Percentiles rank a stretch among this genome's conserved stretches.
phyloP scores from a whole-genome alignment of 208 protist species.

The Trypanosoma rangeli region DNA sequence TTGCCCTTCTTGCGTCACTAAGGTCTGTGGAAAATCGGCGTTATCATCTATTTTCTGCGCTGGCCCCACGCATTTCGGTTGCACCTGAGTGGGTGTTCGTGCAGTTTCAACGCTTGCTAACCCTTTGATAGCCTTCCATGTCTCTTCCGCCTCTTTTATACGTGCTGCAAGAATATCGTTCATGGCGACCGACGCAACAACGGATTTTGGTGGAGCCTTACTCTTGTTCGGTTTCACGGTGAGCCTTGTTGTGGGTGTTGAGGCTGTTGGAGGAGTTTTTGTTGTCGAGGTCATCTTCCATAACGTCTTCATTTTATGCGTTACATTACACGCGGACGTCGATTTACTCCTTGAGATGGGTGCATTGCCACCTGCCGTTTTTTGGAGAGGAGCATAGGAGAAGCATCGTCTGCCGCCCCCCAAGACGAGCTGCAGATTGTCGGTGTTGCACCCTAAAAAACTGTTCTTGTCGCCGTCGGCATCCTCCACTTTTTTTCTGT shows the following conservation, averaged over 20 bases:
- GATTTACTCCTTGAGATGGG: slow-evolving; percentile 5
- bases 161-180: slow-evolving; percentile 11
- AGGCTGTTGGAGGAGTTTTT: not conserved
- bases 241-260: not conserved
- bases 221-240: not conserved
- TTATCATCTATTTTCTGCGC: not conserved
- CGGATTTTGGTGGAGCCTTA: not conserved
- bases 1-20: not conserved
- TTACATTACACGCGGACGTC: not conserved
- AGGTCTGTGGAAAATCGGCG: not conserved
- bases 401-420: slow-evolving; percentile 21
- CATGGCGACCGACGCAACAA: not conserved
- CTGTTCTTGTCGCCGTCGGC: not conserved
- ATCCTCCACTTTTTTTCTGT: not conserved
- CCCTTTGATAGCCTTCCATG: slow-evolving; percentile 21
- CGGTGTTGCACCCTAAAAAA: not conserved
- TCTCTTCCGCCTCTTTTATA: slow-evolving; percentile 17
- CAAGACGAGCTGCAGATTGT: slow-evolving; percentile 18
- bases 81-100: not conserved
- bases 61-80: not conserved
- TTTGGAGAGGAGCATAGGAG: not conserved
- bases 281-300: not conserved
- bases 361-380: not conserved
- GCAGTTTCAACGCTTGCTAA: not conserved
- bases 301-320: not conserved